Percentiles rank a stretch among this genome's conserved stretches.
phyloP scores from a whole-genome alignment of 495 filamentous ascomycete genomes.

The Xanthoparmelia taractica region DNA sequence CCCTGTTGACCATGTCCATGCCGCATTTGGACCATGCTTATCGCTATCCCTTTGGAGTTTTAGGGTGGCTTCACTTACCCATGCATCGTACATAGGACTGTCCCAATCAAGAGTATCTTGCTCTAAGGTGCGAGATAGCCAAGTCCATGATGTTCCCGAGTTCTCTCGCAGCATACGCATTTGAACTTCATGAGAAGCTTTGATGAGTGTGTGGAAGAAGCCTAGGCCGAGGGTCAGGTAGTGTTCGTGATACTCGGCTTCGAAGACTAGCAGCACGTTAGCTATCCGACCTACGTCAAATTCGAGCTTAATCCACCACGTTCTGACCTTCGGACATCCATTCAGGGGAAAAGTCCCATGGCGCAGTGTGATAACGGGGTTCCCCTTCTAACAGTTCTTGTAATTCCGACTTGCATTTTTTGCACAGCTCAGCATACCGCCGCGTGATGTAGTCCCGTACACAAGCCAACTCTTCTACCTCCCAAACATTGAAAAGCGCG shows the following conservation, averaged over 20 bases:
- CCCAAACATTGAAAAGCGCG: background rate
- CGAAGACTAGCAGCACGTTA: background rate
- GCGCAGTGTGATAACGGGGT: background rate
- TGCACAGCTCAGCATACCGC: background rate
- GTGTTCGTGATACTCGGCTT: background rate
- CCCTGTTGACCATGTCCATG: background rate
- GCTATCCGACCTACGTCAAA: background rate
- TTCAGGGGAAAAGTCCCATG: background rate
- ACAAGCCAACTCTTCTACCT: constrained; percentile 2
- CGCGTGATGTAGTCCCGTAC: constrained; percentile 3
- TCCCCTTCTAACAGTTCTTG: background rate
- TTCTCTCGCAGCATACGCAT: background rate
- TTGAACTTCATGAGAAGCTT: background rate
- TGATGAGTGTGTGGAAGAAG: background rate
- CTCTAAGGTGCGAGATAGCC: background rate
- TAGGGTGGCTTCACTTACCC: too few species aligned
- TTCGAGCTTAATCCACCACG: background rate
- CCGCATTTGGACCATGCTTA: background rate
- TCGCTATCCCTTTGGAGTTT: background rate
- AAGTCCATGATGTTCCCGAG: background rate
- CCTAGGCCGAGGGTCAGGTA: background rate
- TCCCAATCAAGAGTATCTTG: background rate
- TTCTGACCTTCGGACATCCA: background rate
- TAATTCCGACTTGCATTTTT: background rate
- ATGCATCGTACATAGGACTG: background rate